These are phyloP conservation scores for Fusarium burgessii DNA, from an alignment of 2,329 filamentous ascomycete genomes.

Conservation along the genomic window DNA sequence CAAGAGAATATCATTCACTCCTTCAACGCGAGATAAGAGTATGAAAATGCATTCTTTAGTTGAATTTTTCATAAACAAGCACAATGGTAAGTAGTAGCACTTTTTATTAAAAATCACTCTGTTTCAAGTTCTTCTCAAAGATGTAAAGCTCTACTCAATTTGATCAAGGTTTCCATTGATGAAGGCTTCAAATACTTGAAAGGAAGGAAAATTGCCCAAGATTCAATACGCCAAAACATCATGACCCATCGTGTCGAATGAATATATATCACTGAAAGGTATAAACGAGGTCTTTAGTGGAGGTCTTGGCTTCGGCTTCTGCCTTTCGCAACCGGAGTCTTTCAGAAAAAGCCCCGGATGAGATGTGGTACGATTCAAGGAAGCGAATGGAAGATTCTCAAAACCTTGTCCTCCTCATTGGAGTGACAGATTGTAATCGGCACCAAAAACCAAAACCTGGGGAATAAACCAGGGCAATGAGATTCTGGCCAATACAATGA, in stretches of 20 bases:
- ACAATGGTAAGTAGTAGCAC: neutral
- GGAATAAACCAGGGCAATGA: slow-evolving; percentile 18
- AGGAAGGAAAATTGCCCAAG: neutral
- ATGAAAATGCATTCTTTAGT: neutral
- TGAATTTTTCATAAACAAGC: neutral
- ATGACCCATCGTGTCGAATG: neutral
- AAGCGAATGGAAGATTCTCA: slow-evolving; percentile 26
- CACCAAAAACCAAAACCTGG: slow-evolving; percentile 30
- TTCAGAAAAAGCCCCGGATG: slow-evolving; percentile 10
- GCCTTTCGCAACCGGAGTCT: slow-evolving; percentile 3
- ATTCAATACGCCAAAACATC: neutral
- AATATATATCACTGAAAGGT: neutral
- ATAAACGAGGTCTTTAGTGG: slow-evolving; percentile 13
- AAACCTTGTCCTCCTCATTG: slow-evolving; percentile 8
- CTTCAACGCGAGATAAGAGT: neutral
- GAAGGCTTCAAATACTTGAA: neutral
- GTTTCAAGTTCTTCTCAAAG: neutral
- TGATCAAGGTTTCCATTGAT: neutral
- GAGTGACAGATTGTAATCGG: neutral
- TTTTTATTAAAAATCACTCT: neutral
- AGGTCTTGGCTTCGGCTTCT: slow-evolving; percentile 15
- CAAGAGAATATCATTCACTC: neutral
- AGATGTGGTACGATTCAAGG: slow-evolving; percentile 28
- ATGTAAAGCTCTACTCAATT: neutral
- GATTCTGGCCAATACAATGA: slow-evolving; percentile 14